Evolutionary conservation across 805 yeast genomes (phyloP).

Genomic region (Spathaspora hagerdaliae): DNA sequence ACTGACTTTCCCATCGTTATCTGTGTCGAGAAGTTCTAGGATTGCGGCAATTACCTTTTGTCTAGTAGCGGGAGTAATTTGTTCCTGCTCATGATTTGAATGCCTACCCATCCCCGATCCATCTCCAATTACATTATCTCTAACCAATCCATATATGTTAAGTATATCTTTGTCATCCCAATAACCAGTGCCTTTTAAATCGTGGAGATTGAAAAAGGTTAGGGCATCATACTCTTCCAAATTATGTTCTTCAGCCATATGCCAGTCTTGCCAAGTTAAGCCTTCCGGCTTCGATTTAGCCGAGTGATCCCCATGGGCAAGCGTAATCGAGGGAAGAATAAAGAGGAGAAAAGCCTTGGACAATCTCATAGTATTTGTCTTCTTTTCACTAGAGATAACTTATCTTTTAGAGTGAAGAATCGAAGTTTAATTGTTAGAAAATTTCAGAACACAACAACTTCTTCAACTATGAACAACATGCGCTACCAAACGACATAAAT

Average conservation of each 20-base stretch:
- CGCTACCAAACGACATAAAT: too few species aligned
- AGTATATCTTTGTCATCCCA: slow-evolving; percentile 63
- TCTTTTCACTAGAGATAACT: too few species aligned
- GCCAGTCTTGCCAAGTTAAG: slow-evolving; percentile 77
- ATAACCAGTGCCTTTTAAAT: slow-evolving; percentile 54
- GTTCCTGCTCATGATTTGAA: slow-evolving; percentile 46
- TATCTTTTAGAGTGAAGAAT: too few species aligned
- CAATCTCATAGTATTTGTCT: neutral
- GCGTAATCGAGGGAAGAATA: neutral
- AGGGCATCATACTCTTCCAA: slow-evolving; percentile 69
- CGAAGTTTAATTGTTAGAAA: too few species aligned
- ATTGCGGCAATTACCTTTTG: slow-evolving; percentile 54
- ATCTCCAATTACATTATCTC: slow-evolving; percentile 73
- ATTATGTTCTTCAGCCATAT: slow-evolving; percentile 87
- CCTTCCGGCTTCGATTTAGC: slow-evolving; percentile 39
- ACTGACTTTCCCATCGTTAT: slow-evolving; percentile 62
- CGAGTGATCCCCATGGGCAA: slow-evolving; percentile 9
- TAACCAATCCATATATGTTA: slow-evolving; percentile 72
- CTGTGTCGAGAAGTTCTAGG: slow-evolving; percentile 56
- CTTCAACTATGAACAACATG: too few species aligned
- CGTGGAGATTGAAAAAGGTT: slow-evolving; percentile 79
- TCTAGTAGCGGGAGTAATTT: slow-evolving; percentile 50
- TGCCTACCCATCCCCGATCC: slow-evolving; percentile 89
- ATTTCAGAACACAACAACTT: too few species aligned
- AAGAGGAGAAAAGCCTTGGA: neutral